Evolutionary conservation across 1,284 basidiomycete species (phyloP).

Genomic region (Cerrena zonata): DNA sequence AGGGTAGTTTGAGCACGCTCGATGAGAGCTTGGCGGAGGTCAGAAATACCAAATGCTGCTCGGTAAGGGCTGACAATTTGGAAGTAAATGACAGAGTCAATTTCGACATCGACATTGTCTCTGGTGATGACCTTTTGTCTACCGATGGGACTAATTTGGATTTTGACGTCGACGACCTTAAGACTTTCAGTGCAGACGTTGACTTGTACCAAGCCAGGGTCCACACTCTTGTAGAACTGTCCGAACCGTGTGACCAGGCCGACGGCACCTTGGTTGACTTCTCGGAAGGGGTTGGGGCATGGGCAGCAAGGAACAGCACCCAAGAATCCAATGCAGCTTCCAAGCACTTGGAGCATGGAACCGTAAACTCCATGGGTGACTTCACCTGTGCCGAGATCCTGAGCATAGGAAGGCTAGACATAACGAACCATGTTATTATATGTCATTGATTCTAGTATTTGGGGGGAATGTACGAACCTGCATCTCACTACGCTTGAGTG

Average conservation of each 20-base stretch:
- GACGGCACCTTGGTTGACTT: conserved; percentile 81
- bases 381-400: conserved; percentile 73
- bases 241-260: conserved; percentile 89
- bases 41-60: conserved; percentile 86
- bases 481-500: conserved; percentile 79
- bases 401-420: conserved; percentile 76
- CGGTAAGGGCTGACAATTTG: conserved; percentile 83
- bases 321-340: conserved; percentile 49
- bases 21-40: conserved; percentile 81
- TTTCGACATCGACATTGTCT: conserved; percentile 86
- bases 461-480: conserved; percentile 55
- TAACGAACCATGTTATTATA: background rate
- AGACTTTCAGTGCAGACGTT: conserved; percentile 89
- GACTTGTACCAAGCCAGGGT: conserved; percentile 86
- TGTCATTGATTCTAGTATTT: no score
- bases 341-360: conserved; percentile 67
- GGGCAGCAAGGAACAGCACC: conserved; percentile 89
- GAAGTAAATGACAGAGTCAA: conserved; percentile 88
- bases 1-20: conserved; percentile 95
- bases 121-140: conserved; percentile 80
- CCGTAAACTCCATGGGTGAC: conserved; percentile 86
- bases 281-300: conserved; percentile 70
- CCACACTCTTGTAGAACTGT: conserved; percentile 90
- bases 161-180: conserved; percentile 86
- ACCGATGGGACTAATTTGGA: conserved; percentile 84